phyloP scores from a whole-genome alignment of 2,329 filamentous ascomycete species.

The Neocucurbitaria cava region DNA sequence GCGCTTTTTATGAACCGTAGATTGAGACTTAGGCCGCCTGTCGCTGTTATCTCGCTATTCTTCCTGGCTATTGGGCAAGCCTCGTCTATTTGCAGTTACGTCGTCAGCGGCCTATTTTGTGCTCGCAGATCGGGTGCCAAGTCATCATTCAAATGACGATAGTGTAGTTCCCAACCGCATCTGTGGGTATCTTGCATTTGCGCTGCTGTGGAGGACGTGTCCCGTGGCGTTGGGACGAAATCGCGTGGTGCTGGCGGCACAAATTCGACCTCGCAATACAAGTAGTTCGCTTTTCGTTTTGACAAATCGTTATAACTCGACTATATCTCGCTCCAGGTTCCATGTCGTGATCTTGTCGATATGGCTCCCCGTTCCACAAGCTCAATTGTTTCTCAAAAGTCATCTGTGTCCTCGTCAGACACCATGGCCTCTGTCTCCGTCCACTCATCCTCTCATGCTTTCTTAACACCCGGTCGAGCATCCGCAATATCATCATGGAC shows the following conservation, averaged over 20 bases:
- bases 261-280: slow-evolving; percentile 4
- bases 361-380: slow-evolving; percentile 22
- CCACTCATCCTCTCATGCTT: slow-evolving; percentile 31
- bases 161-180: slow-evolving; percentile 4
- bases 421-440: slow-evolving; percentile 23
- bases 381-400: slow-evolving; percentile 23
- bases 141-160: not conserved
- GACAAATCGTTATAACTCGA: slow-evolving; percentile 23
- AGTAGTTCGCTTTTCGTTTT: slow-evolving; percentile 6
- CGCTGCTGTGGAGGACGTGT: not conserved
- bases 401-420: slow-evolving; percentile 25
- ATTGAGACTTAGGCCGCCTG: slow-evolving; percentile 2
- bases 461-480: slow-evolving; percentile 35
- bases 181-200: not conserved
- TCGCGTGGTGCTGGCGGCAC: slow-evolving; percentile 5
- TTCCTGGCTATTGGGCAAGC: slow-evolving; percentile 21
- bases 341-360: slow-evolving; percentile 1
- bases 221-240: not conserved
- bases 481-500: slow-evolving; percentile 44
- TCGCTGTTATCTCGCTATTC: not conserved
- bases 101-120: not conserved
- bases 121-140: not conserved
- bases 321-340: slow-evolving; percentile 18
- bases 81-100: slow-evolving; percentile 1
- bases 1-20: slow-evolving; percentile 2